phyloP scores from a whole-genome alignment of 306 rosid genomes.

The Pyrus communis region DNA sequence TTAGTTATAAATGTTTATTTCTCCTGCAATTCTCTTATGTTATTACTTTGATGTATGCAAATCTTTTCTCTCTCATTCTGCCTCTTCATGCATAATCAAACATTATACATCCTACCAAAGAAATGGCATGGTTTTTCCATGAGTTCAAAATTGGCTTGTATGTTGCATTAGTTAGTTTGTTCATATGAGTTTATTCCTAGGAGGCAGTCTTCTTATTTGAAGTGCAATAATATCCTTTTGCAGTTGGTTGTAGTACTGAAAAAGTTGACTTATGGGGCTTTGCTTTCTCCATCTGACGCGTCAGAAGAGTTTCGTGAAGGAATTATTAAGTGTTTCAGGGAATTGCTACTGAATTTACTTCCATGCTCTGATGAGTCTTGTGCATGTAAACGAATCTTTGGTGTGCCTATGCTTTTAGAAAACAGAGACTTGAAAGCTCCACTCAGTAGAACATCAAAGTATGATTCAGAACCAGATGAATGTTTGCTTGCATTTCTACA shows the following conservation, averaged over 20 bases:
- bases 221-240: constrained; percentile 22
- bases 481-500: constrained; percentile 75
- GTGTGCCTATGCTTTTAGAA: constrained; percentile 53
- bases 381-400: constrained; percentile 46
- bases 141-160: neutral
- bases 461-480: constrained; percentile 45
- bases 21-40: neutral
- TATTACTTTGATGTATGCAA: neutral
- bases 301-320: constrained; percentile 99
- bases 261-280: constrained; percentile 83
- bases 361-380: constrained; percentile 60
- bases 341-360: constrained; percentile 49
- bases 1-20: neutral
- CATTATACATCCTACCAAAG: neutral
- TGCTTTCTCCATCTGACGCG: constrained; percentile 80
- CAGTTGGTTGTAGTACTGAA: constrained; percentile 93
- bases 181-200: neutral
- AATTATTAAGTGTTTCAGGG: constrained; percentile 68
- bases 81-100: neutral
- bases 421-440: constrained; percentile 19
- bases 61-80: neutral
- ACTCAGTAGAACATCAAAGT: constrained; percentile 21
- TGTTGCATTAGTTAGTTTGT: neutral
- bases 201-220: neutral
- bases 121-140: neutral